Base-by-base conservation (phyloP, 768 basidiomycete species). In the Podaxis pistillaris region DNA sequence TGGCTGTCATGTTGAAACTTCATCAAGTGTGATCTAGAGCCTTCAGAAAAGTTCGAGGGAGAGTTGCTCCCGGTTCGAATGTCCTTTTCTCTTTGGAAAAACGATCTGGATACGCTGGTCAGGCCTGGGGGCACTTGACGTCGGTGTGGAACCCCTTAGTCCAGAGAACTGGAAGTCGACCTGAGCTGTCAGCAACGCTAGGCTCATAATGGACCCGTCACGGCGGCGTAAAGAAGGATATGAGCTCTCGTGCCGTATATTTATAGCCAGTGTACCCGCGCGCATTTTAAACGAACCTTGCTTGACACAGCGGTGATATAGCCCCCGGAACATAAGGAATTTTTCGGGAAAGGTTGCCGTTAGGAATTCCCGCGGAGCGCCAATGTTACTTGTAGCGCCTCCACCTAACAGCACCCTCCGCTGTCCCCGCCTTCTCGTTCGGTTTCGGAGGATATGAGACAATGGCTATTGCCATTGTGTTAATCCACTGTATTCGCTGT, bases 281-380 rank as follows among this genome's bases (percentile, higher is more conserved):
- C 19, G 15, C 47, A 58, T 40, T 59, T 50, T 24, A 52, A 51
- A 37, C 37, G 50, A 59, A 59, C 49, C 58, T 59, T 59, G 22
- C 49, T 57, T 57, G 56, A 57, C 56, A 57, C 19, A 57, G 28
- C 19, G 44, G 40, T 57, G 40, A 57, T 57, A 30, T 26, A 46
- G 56, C 11, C 41, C 40, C 56, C 40, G 22, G 56, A 46, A 57
- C 56, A 30, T 22, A 30, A n/a, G 41, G 41, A 8, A 40, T 38
- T 37, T n/a, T 59, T 52, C 22, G 49, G 22, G 47, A 24, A 52
- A 22, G 56, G 56, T 33, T n/a, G 15, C 46, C 26, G 13, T 28
- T 38, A n/a, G 36, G 50, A 52, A 40, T 22, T 24, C 7, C 49
- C 49, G 50, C 22, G 33, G 49, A 57, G 56, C 56, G 24, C 40